Evolutionary conservation across 2,329 filamentous ascomycete species (phyloP).

Genomic region (Fusarium subglutinans): DNA sequence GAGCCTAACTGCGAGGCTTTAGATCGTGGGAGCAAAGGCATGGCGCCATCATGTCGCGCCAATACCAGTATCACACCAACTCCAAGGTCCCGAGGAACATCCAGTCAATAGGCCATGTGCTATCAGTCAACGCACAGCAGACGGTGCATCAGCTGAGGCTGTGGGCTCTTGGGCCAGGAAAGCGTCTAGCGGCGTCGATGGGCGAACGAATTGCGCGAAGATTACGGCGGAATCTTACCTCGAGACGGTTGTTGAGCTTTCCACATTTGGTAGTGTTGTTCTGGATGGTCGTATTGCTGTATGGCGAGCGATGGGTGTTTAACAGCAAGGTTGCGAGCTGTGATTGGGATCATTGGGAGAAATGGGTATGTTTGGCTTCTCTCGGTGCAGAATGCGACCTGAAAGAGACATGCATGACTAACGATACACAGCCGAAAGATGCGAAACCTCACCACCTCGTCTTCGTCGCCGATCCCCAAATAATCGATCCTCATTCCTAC

Average conservation of each 20-base stretch:
- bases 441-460: conserved; percentile 85
- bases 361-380: conserved; percentile 72
- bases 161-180: conserved; percentile 56
- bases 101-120: conserved; percentile 36
- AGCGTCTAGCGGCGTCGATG: conserved; percentile 47
- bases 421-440: conserved; percentile 69
- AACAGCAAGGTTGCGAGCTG: conserved; percentile 75
- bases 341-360: conserved; percentile 88
- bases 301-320: conserved; percentile 86
- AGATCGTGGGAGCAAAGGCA: conserved; percentile 29
- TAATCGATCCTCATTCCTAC: conserved; percentile 95
- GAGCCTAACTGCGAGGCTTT: neutral
- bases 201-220: conserved; percentile 43
- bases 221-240: conserved; percentile 55
- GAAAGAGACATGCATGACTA: neutral
- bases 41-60: conserved; percentile 46
- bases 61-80: conserved; percentile 30
- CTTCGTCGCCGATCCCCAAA: conserved; percentile 88
- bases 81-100: conserved; percentile 25
- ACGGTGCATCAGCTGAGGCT: conserved; percentile 47
- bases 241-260: conserved; percentile 66
- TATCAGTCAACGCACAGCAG: conserved; percentile 34
- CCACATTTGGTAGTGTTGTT: conserved; percentile 73
- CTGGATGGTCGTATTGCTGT: conserved; percentile 82
- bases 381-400: neutral